Evolutionary conservation across 768 basidiomycete genomes (phyloP).

Genomic region (Kondoa subrosea): DNA sequence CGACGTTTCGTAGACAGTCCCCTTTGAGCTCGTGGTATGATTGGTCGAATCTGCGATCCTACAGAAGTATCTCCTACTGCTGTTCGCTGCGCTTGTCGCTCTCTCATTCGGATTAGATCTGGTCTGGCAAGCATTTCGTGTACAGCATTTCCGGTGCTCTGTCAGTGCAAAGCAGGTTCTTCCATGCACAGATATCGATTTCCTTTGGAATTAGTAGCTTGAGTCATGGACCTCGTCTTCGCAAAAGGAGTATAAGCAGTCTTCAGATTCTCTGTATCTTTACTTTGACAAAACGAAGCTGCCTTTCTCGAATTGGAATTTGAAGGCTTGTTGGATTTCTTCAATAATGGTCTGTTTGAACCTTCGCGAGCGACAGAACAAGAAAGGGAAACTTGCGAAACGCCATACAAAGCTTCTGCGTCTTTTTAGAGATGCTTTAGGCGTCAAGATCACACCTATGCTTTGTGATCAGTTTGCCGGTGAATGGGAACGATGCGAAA

Average conservation of each 20-base stretch:
- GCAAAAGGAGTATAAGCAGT: constrained; percentile 95
- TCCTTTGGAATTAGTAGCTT: constrained; percentile 80
- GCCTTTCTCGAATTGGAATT: constrained; percentile 63
- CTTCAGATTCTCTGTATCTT: constrained; percentile 77
- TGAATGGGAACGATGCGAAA: constrained; percentile 18
- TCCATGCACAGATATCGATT: no score
- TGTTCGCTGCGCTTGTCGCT: no score
- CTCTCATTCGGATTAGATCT: no score
- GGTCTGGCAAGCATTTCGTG: no score
- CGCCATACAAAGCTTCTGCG: constrained; percentile 53
- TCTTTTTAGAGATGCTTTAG: constrained; percentile 74
- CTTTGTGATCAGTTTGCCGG: constrained; percentile 42
- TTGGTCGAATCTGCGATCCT: no score
- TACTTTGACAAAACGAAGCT: constrained; percentile 77
- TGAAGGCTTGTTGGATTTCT: constrained; percentile 68
- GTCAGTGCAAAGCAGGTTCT: no score
- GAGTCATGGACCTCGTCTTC: constrained; percentile 89
- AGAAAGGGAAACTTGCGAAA: no score
- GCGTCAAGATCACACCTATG: constrained; percentile 77
- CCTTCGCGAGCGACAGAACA: constrained; percentile 57
- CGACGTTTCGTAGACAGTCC: no score
- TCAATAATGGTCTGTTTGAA: constrained; percentile 69
- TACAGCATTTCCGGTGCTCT: no score
- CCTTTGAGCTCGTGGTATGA: no score
- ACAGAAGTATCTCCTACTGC: no score